These are phyloP conservation scores for Rugosomyces carneus DNA, from an alignment of 1,284 basidiomycete species.

Conservation along the genomic window DNA sequence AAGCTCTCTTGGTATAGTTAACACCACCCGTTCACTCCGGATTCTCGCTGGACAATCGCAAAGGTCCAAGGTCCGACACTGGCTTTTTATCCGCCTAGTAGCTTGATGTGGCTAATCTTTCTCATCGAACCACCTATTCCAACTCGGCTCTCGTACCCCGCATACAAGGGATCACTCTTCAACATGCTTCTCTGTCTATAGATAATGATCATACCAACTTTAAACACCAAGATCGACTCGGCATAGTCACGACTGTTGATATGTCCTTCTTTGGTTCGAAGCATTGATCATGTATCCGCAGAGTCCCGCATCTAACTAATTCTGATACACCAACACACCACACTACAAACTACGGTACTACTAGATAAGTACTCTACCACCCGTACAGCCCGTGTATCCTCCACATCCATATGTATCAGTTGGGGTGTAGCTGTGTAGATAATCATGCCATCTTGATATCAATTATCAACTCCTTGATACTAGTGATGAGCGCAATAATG, in stretches of 20 bases:
- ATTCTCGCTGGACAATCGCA: constrained; percentile 1
- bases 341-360: too few species aligned
- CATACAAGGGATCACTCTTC: not conserved
- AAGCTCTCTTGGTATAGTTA: not conserved
- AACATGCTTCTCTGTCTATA: not conserved
- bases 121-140: constrained; percentile 4
- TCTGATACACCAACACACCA: too few species aligned
- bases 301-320: too few species aligned
- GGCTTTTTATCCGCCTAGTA: not conserved
- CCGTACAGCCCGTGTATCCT: not conserved
- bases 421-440: not conserved
- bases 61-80: constrained; percentile 3
- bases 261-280: not conserved
- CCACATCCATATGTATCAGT: not conserved
- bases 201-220: not conserved
- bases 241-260: not conserved
- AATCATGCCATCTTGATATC: not conserved
- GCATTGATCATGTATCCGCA: not conserved
- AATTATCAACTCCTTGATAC: not conserved
- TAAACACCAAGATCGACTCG: not conserved
- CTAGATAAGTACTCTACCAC: not conserved
- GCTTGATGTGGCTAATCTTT: constrained; percentile 10
- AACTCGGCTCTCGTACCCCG: not conserved
- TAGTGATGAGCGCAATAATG: not conserved
- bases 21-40: constrained; percentile 8